Percentiles rank a stretch among this genome's conserved stretches.
phyloP scores from a whole-genome alignment of 208 protist genomes.

The Wallacemonas collosoma region DNA sequence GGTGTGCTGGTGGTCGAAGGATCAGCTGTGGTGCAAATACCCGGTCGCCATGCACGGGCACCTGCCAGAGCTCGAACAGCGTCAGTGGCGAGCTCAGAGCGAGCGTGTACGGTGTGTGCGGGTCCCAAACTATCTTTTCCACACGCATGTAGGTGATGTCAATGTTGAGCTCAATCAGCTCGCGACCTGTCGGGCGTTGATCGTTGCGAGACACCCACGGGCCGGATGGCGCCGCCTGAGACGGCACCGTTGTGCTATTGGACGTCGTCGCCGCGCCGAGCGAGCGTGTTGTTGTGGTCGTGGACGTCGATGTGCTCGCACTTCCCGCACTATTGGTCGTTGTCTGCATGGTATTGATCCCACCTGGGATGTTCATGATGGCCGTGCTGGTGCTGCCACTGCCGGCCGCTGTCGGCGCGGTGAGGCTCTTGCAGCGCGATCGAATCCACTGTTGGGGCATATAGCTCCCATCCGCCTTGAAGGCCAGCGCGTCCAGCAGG shows the following conservation, averaged over 20 bases:
- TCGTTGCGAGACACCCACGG: conserved; percentile 21
- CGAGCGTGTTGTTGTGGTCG: neutral
- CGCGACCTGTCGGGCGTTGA: conserved; percentile 33
- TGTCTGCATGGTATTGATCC: conserved; percentile 23
- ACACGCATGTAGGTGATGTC: conserved; percentile 60
- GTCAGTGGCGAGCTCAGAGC: conserved; percentile 64
- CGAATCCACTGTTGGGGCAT: conserved; percentile 74
- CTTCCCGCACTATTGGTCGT: conserved; percentile 28
- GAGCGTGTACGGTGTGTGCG: conserved; percentile 86
- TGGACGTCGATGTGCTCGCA: neutral
- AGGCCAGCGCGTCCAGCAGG: conserved; percentile 69
- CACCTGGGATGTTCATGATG: conserved; percentile 32
- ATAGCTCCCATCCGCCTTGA: conserved; percentile 61
- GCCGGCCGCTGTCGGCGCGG: conserved; percentile 40
- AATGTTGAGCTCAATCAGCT: conserved; percentile 80
- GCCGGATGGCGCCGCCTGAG: neutral
- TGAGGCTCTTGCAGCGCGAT: conserved; percentile 46
- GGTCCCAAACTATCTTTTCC: conserved; percentile 85
- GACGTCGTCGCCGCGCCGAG: neutral
- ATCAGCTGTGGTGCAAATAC: conserved; percentile 66
- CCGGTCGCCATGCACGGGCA: conserved; percentile 40
- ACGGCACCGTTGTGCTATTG: neutral
- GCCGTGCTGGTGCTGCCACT: conserved; percentile 47
- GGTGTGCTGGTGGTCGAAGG: conserved; percentile 71
- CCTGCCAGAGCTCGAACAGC: conserved; percentile 85